Conservation (phyloP, 306 rosid species). For the Acacia acuminata region DNA sequence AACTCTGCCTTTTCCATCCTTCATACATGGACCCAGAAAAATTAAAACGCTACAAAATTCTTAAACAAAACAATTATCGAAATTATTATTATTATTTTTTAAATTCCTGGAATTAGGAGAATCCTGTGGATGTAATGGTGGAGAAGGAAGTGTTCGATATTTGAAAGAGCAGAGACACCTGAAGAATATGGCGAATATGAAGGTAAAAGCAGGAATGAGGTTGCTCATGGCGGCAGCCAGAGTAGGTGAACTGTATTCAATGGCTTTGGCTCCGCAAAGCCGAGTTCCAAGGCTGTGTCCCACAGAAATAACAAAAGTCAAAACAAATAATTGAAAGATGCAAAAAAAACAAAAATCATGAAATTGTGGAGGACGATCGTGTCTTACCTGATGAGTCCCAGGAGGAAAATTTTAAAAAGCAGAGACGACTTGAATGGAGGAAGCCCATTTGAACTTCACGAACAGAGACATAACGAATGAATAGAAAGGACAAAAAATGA, state of each 20-base stretch:
- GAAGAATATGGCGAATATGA: slow-evolving; percentile 47
- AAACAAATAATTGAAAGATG: neutral
- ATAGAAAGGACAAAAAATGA: neutral
- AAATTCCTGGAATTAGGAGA: neutral
- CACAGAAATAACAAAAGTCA: neutral
- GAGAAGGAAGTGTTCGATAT: neutral
- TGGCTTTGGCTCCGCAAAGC: slow-evolving; percentile 39
- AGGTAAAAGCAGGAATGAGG: slow-evolving; percentile 49
- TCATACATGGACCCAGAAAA: slow-evolving; percentile 3
- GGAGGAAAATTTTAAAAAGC: slow-evolving; percentile 41
- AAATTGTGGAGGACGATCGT: neutral
- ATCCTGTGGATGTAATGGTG: neutral
- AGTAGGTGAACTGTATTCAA: slow-evolving; percentile 48
- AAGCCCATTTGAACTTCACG: slow-evolving; percentile 49
- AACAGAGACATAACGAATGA: neutral
- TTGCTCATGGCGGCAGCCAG: slow-evolving; percentile 46
- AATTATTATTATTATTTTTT: neutral
- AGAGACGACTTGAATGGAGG: slow-evolving; percentile 44
- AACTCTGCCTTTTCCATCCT: slow-evolving; percentile 50
- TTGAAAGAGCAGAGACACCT: slow-evolving; percentile 27
- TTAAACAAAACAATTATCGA: neutral
- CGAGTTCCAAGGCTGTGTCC: slow-evolving; percentile 34
- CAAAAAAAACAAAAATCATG: neutral
- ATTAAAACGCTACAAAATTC: neutral
- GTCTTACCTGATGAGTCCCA: slow-evolving; percentile 53